A percentile compares a stretch with the other conserved stretches of the same genome.
These are phyloP conservation scores for Solanum chmielewskii DNA, from an alignment of 257 asterid genomes.

Conservation along the genomic window DNA sequence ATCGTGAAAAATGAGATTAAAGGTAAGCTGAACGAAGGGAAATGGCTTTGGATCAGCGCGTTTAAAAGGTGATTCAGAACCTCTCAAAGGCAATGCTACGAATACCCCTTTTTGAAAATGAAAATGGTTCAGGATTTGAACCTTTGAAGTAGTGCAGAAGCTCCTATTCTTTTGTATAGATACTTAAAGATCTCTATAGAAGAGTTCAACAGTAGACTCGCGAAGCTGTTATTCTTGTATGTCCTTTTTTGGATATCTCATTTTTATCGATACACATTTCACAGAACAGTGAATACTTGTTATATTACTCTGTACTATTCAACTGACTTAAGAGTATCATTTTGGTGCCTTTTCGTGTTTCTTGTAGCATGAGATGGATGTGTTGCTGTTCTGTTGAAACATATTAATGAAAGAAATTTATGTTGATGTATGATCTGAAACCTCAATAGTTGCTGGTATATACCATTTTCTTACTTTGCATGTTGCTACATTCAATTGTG, in stretches of 20 bases:
- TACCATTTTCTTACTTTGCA: not conserved
- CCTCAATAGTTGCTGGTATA: not conserved
- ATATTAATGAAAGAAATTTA: not conserved
- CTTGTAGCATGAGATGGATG: not conserved
- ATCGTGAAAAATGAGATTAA: constrained; percentile 56
- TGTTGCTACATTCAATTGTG: not conserved
- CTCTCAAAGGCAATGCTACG: not conserved
- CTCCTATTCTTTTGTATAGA: not conserved
- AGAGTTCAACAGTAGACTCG: not conserved
- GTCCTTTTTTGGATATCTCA: not conserved
- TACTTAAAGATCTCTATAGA: not conserved
- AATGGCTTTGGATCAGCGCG: constrained; percentile 52
- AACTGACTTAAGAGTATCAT: not conserved
- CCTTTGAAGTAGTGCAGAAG: not conserved
- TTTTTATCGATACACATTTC: not conserved
- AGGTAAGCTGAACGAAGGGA: constrained; percentile 55
- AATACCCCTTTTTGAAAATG: not conserved
- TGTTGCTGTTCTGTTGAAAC: not conserved
- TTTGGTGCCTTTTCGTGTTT: not conserved
- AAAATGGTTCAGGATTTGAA: not conserved
- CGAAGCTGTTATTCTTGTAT: not conserved
- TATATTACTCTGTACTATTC: not conserved
- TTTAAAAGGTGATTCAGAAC: constrained; percentile 6
- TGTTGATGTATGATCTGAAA: not conserved
- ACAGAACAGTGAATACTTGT: not conserved